Evolutionary conservation across 1,284 basidiomycete genomes (phyloP), one percentile per base, ranked within the genome.

Genomic region (Cutaneotrichosporon sp.): DNA sequence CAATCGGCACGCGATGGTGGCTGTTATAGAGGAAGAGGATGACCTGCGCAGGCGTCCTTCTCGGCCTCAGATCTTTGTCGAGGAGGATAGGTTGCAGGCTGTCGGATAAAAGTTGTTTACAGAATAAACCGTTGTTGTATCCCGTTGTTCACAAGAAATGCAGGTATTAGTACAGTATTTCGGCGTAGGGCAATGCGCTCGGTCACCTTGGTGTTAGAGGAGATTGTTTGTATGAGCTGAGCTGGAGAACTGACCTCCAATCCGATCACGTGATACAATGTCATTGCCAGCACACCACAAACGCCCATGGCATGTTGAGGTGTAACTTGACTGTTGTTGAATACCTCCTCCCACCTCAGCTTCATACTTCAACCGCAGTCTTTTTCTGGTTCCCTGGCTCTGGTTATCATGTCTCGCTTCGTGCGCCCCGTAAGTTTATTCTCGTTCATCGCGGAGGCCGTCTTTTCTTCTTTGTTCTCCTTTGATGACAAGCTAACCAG

Each of bases 11-110:
- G 74, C 75, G 12, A 84, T 82, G 60, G 79, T 79, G 71, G 74
- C 76, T 22, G 79, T 79, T 26, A 79, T 82, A 71, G 77, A 81
- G 32, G 76, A 77, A 35, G 83, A 83, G 62, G 82, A 84, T 51
- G 62, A 60, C 3, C 17, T 34, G 20, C 26, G 44, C 14, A 29
- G 46, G 22, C 45, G 48, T 12, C 24, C 55, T 12, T 33, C 34
- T 16, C 19, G 32, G 6, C 39, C 34, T 3, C 50, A 52, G 20
- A 46, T 46, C 22, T 43, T 47, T 19, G 55, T 38, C 10, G 51
- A 53, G 11, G 52, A 58, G 24, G 56, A 58, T 46, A 44, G 39
- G 42, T 11, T 58, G 31, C 49, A 38, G 5, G 56, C 56, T 7
- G 52, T 58, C 1, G 56, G 56, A 16, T 57, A 45, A 38, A 33